A percentile compares a stretch with the other conserved stretches of the same genome.
Conservation (phyloP, 2,329 filamentous ascomycete species). For the Neurospora sp. region DNA sequence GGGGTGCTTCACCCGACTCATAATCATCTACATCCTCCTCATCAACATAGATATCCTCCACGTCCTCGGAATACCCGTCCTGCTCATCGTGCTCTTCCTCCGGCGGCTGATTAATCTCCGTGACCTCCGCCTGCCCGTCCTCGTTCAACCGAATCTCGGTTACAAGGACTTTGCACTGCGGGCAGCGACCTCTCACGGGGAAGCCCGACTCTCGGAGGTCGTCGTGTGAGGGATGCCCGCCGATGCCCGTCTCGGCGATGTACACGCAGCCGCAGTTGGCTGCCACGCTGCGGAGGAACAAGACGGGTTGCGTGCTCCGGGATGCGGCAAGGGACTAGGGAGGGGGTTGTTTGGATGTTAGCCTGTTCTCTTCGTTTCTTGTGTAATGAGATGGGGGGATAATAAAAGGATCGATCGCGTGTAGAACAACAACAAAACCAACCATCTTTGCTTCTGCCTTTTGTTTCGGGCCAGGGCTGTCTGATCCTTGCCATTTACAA, state of each 20-base stretch:
- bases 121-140: not conserved
- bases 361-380: not conserved
- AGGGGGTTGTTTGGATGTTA: not conserved
- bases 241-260: not conserved
- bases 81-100: not conserved
- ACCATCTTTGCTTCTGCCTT: not conserved
- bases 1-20: not conserved
- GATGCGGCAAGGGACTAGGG: not conserved
- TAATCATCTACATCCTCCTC: not conserved
- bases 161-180: not conserved
- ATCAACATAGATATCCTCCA: not conserved
- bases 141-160: not conserved
- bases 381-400: not conserved
- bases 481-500: not conserved
- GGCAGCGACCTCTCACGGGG: not conserved
- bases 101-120: not conserved
- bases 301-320: not conserved
- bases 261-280: not conserved
- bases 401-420: not conserved
- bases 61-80: not conserved
- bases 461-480: not conserved
- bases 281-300: not conserved
- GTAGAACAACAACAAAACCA: not conserved
- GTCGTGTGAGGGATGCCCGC: not conserved
- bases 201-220: not conserved